A percentile compares a stretch with the other conserved stretches of the same genome.
Evolutionary conservation across 306 rosid species (phyloP).

Genomic region (Potentilla sterilis): DNA sequence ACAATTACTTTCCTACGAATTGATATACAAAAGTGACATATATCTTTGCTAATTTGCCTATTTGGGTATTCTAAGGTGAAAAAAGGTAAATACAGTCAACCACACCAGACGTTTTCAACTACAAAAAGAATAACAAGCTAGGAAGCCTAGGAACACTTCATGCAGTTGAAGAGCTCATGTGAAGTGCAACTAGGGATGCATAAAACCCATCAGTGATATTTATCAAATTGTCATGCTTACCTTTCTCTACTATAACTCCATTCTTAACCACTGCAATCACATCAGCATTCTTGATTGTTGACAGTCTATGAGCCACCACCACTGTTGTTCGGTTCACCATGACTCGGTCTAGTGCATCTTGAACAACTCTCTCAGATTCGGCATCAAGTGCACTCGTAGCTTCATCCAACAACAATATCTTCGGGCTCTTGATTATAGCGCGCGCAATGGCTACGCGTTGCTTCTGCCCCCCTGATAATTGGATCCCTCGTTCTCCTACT

Average conservation of each 20-base stretch:
- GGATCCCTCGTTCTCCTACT: constrained; percentile 85
- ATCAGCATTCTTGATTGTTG: constrained; percentile 88
- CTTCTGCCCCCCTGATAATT: constrained; percentile 84
- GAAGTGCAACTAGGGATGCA: constrained; percentile 83
- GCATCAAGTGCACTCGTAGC: constrained; percentile 91
- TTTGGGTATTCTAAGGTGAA: background rate
- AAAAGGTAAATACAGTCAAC: background rate
- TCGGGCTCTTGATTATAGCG: constrained; percentile 77
- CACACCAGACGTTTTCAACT: background rate
- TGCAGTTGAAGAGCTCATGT: constrained; percentile 49
- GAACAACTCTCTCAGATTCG: constrained; percentile 83
- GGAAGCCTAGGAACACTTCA: constrained; percentile 16
- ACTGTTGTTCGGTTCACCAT: constrained; percentile 78
- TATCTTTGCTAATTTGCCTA: background rate
- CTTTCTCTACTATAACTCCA: constrained; percentile 83
- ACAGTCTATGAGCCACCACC: constrained; percentile 77
- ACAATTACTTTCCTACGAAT: no score
- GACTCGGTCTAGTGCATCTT: constrained; percentile 78
- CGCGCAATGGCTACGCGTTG: constrained; percentile 87
- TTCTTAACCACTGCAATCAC: constrained; percentile 83
- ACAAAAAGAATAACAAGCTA: background rate
- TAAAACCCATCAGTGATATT: constrained; percentile 60
- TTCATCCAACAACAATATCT: constrained; percentile 71
- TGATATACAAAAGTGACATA: no score
- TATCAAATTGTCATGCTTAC: constrained; percentile 67